Evolutionary conservation across 129 eudicot genomes (phyloP).

Genomic region (Solidago caesia): DNA sequence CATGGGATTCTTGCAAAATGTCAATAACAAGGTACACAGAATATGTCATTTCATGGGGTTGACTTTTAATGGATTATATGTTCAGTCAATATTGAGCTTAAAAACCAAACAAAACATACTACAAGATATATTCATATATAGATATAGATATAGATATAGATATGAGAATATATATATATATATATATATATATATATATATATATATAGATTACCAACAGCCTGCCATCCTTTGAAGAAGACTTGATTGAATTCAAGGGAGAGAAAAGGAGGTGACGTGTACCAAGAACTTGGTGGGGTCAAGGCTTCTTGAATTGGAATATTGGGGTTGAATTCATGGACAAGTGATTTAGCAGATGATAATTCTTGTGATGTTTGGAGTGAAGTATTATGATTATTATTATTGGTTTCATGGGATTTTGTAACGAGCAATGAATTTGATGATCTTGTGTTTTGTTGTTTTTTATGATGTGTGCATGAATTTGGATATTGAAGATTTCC

Average conservation of each 20-base stretch:
- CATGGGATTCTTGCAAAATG: neutral
- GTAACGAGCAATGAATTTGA: constrained; percentile 7
- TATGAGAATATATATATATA: neutral
- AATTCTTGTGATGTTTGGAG: constrained; percentile 13
- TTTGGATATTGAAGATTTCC: constrained; percentile 24
- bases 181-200: neutral
- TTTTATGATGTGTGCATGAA: constrained; percentile 11
- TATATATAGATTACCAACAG: constrained; percentile 51
- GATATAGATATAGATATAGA: neutral
- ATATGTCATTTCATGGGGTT: neutral
- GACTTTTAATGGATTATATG: neutral
- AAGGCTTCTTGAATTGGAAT: constrained; percentile 75
- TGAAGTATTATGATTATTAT: constrained; percentile 22
- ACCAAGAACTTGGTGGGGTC: constrained; percentile 97
- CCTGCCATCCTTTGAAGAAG: constrained; percentile 89
- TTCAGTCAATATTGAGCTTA: constrained; percentile 15
- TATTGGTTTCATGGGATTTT: constrained; percentile 35
- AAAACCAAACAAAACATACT: constrained; percentile 12
- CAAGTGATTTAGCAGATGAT: constrained; percentile 28
- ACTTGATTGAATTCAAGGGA: constrained; percentile 64
- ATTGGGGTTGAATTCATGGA: constrained; percentile 62
- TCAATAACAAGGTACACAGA: neutral
- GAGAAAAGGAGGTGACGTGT: constrained; percentile 56
- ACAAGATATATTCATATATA: too few species aligned
- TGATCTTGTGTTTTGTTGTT: neutral